Conservation (phyloP, 768 basidiomycete species). For the Ramaria rubella region DNA sequence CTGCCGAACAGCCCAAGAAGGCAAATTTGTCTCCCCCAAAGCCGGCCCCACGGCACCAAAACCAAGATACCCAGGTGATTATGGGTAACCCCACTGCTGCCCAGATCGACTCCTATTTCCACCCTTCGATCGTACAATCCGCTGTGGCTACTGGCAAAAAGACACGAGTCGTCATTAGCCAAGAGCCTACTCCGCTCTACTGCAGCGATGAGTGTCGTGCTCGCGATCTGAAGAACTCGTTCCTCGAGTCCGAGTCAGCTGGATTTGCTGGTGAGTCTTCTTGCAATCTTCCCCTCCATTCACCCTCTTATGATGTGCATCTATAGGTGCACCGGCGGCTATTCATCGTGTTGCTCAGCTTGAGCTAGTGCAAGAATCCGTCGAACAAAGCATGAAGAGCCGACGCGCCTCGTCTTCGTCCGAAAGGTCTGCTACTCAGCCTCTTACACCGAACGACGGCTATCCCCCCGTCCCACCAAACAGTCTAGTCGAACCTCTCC, state of each 20-base stretch:
- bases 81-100: not conserved
- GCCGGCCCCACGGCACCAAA: too few relatives aligned
- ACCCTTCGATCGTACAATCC: constrained; percentile 20
- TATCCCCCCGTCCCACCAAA: not conserved
- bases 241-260: constrained; percentile 6
- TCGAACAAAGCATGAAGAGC: not conserved
- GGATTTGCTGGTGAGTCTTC: constrained; percentile 1
- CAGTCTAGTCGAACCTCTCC: not conserved
- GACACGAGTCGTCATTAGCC: constrained; percentile 69
- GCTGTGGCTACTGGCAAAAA: constrained; percentile 26
- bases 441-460: not conserved
- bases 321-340: not conserved
- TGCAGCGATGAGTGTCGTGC: constrained; percentile 74
- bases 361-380: not conserved
- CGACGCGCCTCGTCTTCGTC: not conserved
- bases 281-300: not conserved
- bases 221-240: constrained; percentile 38
- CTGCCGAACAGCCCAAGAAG: not conserved
- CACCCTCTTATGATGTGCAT: not conserved
- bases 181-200: constrained; percentile 73
- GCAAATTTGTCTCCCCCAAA: not conserved
- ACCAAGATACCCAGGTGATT: not conserved
- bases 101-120: constrained; percentile 17
- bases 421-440: not conserved
- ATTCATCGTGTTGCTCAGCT: not conserved